These are phyloP conservation scores for Eutrema yunnanense DNA, from an alignment of 345 rosid genomes.

Conservation along the genomic window DNA sequence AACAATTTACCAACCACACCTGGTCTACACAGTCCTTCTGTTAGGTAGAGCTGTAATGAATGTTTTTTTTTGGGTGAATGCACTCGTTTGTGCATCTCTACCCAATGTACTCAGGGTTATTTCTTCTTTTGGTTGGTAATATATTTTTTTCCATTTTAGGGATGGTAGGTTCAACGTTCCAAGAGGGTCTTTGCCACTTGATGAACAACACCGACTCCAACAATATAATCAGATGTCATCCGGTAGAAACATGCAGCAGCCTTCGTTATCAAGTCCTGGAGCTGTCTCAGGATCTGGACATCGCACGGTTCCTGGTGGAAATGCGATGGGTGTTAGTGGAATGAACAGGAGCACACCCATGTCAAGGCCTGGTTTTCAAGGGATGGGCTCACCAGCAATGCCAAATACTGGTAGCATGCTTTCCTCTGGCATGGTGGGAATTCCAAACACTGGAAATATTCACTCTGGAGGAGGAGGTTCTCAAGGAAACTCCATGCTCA, in stretches of 20 bases:
- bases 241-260: slow-evolving; percentile 62
- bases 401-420: slow-evolving; percentile 60
- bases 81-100: slow-evolving; percentile 8
- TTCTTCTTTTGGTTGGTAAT: slow-evolving; percentile 12
- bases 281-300: slow-evolving; percentile 58
- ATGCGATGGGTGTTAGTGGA: slow-evolving; percentile 61
- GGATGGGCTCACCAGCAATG: slow-evolving; percentile 60
- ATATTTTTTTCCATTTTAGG: slow-evolving; percentile 35
- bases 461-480: slow-evolving; percentile 63
- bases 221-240: slow-evolving; percentile 64
- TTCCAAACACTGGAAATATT: slow-evolving; percentile 56
- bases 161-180: slow-evolving; percentile 70
- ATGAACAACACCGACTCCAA: slow-evolving; percentile 81
- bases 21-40: slow-evolving; percentile 51
- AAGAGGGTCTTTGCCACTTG: slow-evolving; percentile 62
- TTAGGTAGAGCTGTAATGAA: slow-evolving; percentile 23
- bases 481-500: slow-evolving; percentile 68
- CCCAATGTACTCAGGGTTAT: not conserved
- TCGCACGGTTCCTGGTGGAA: slow-evolving; percentile 64
- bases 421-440: slow-evolving; percentile 65
- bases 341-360: slow-evolving; percentile 62
- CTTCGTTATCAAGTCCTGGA: slow-evolving; percentile 66
- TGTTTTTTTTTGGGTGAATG: slow-evolving; percentile 1
- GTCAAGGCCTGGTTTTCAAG: slow-evolving; percentile 79
- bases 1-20: slow-evolving; percentile 52